phyloP scores from a whole-genome alignment of 1,139 yeast species.

The Tardiomyces depauwii region DNA sequence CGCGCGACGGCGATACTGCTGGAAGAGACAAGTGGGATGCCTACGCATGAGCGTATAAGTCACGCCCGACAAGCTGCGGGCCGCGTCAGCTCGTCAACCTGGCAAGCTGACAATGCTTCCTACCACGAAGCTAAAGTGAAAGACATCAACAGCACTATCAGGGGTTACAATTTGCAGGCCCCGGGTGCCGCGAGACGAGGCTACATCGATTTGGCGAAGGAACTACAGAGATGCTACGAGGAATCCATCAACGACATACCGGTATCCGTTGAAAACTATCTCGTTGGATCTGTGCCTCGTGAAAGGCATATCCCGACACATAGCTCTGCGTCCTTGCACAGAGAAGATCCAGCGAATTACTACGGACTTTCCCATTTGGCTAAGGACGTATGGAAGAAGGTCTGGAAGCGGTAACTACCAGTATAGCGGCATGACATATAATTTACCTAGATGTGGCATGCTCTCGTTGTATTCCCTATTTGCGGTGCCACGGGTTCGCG shows the following conservation, averaged over 20 bases:
- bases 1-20: background rate
- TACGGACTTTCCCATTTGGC: conserved; percentile 20
- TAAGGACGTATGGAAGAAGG: conserved; percentile 11
- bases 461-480: no score
- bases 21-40: background rate
- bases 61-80: background rate
- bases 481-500: no score
- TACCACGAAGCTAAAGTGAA: conserved; percentile 37
- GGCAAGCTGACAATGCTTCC: conserved; percentile 29
- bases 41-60: background rate
- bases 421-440: no score
- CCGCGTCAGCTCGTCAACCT: conserved; percentile 10
- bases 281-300: conserved; percentile 8
- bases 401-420: background rate
- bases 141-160: conserved; percentile 44
- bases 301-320: conserved; percentile 7
- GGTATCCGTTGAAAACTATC: conserved; percentile 8
- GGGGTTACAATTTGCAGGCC: conserved; percentile 72
- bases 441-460: no score
- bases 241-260: conserved; percentile 20
- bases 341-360: conserved; percentile 18
- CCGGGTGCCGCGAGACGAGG: conserved; percentile 66
- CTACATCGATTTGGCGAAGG: conserved; percentile 44
- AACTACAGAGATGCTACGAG: conserved; percentile 32
- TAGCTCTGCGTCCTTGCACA: conserved; percentile 10